Base-by-base conservation (phyloP, 805 yeast genomes). In the Wickerhamiella lipophila region DNA sequence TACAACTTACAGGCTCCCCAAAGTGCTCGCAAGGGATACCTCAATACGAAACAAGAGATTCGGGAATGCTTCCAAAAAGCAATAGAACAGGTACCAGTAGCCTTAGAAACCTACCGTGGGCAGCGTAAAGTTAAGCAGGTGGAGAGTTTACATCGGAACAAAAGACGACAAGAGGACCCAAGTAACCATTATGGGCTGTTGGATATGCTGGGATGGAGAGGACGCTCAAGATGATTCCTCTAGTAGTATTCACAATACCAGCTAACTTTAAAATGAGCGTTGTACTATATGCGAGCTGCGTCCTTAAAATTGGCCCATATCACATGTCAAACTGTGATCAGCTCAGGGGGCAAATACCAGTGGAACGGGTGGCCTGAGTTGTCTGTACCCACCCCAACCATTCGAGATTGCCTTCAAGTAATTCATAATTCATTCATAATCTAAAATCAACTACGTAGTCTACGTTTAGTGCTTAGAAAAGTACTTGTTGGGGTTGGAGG, bases 1-100 rank as follows among this genome's bases (percentile, higher is more conserved):
- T 79, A 78, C 55, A 79, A 79, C 54, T 55, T 79, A 13, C 83
- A 78, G 54, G 82, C 84, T 0, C 84, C 84, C 0, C 53, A 72
- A 43, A 64, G 79, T 0, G 76, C 83, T 0, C 77, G 80, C 46
- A 73, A 71, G 51, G 62, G 76, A n/a, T 79, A 79, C 53, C 57
- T 79, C 12, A 8, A 61, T 1, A 53, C 62, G 2, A 75, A 71
- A 4, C 64, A 60, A 15, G 83, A 78, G 57, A 55, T 76, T 13
- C 58, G 59, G 11, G 50, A 58, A 23, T 68, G 71, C 45, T 72
- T 68, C 51, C 55, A 56, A 5, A 54, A 66, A 11, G 72, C 68
- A 1, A 56, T 58, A 21, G 51, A 58, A 2, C 53, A 51, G 1
- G 47, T 62, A 2, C 52, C 50, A 6, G 34, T 13, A 2, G 55